These are phyloP conservation scores for Fusarium torulosum DNA, from an alignment of 2,329 filamentous ascomycete species.

Conservation along the genomic window DNA sequence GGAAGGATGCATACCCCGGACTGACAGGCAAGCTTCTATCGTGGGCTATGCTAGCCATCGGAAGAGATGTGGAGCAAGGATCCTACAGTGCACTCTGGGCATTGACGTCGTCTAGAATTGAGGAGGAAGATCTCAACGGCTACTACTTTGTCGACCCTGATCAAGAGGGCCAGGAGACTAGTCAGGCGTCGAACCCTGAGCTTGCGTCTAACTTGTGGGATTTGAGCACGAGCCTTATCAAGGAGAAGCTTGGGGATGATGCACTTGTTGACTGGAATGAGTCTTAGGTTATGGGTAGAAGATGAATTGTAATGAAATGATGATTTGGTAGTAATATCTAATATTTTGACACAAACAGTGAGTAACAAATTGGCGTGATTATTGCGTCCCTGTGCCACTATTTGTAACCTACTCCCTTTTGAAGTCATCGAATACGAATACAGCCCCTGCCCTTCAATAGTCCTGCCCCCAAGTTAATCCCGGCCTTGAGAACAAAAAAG, in stretches of 20 bases:
- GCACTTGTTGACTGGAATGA: constrained; percentile 47
- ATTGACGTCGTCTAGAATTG: constrained; percentile 56
- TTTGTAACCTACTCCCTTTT: too few species aligned
- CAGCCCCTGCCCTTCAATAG: too few species aligned
- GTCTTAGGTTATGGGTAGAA: neutral
- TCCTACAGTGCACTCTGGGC: constrained; percentile 60
- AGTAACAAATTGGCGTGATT: too few species aligned
- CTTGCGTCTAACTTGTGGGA: constrained; percentile 57
- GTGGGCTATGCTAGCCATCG: constrained; percentile 51
- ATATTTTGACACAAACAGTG: too few species aligned
- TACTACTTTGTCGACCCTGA: constrained; percentile 58
- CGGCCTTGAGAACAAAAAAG: too few species aligned
- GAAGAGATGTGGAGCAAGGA: constrained; percentile 57
- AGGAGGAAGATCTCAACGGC: constrained; percentile 58
- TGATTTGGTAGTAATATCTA: too few species aligned
- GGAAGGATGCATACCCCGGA: constrained; percentile 60
- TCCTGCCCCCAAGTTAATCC: too few species aligned
- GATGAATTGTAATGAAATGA: too few species aligned
- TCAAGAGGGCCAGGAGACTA: constrained; percentile 54
- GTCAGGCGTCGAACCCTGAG: constrained; percentile 55
- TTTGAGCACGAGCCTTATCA: constrained; percentile 55
- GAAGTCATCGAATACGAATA: too few species aligned
- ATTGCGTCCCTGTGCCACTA: too few species aligned
- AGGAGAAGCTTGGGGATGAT: constrained; percentile 56
- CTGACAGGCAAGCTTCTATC: constrained; percentile 56